Evolutionary conservation across 164 flowering plant species (phyloP), one percentile per base, ranked within the genome.

Genomic region (Stephania cephalantha): DNA sequence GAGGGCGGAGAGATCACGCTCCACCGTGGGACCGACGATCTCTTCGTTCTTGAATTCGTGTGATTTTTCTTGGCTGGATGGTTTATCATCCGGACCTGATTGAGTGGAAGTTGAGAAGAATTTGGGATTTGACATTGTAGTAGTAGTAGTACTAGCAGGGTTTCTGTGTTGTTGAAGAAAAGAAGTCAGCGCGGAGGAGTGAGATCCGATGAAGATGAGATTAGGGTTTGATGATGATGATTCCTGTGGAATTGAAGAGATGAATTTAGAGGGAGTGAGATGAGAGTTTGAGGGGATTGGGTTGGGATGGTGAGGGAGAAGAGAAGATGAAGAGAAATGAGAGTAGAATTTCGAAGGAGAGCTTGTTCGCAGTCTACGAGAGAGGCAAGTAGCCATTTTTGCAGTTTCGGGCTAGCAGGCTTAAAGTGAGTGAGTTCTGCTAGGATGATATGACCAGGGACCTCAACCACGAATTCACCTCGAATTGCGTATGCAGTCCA

Each of bases 11-110:
- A 79, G 69, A 71, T 83, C 83, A 0, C 85, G 81, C 44, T 83
- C 83, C 9, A 83, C 85, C 15, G 85, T 83, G 3, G 85, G 85
- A 5, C 85, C 83, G 0, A 29, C 83, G 30, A 83, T 81, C 79
- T 83, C 85, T 58, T 83, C 82, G 31, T 81, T 82, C 44, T 76
- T 78, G 71, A 83, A 74, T 66, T 78, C 75, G 25, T 48, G 76
- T 45, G 45, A 30, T 69, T 82, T 65, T 20, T 46, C 71, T 9
- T 46, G 64, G 6, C 55, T 74, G 22, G 31, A 11, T 65, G 69
- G 64, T 72, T 46, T 11, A 0, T 55, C 18, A 11, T 42, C 45
- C 22, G 65, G 20, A 48, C 68, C n/a, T 0, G 72, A 18, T 9
- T 72, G 66, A 46, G 52, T 50, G 45, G 78, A 73, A 45, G 73